Base-by-base conservation (phyloP, 305 asterid species). In the Fraxinus velutina region DNA sequence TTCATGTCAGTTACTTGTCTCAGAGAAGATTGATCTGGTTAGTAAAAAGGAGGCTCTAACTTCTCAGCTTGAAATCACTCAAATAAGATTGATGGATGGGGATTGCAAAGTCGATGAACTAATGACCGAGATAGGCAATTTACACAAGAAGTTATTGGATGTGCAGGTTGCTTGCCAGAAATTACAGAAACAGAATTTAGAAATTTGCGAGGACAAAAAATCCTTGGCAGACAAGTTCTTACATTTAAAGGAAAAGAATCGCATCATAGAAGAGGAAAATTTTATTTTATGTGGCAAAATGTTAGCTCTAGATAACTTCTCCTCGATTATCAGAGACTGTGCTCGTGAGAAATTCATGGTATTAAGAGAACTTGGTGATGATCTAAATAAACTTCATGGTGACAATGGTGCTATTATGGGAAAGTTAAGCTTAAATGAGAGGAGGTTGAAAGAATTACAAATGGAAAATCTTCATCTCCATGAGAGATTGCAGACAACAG, bases 1-100 rank as follows among this genome's bases (percentile, higher is more conserved):
- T 87, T 93, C 98, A 37, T 89, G 88, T 86, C 94, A 90, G 82
- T 81, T 94, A 81, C 97, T 93, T 60, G 91, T 86, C 27, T 83
- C 87, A 85, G 93, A 94, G 90, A 96, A 94, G 86, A 88, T 89
- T 80, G 89, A 71, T 86, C 89, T 96, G 85, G 78, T 85, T 57
- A 80, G 82, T 82, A 93, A 90, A 80, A 94, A 92, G 71, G 93
- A 87, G 77, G 85, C 79, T 79, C 79, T 96, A 83, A 77, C 84
- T 86, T 87, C 91, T 88, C 88, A 90, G 86, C 86, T 96, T 86
- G 91, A 89, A 80, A 84, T 76, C 82, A 79, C 94, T 12, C 85
- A 75, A 78, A 75, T 75, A 81, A 86, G 86, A 81, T 87, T 93
- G 88, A 89, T 36, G 76, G 95, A 89, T 83, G 93, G 86, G 77